A percentile compares a stretch with the other conserved stretches of the same genome.
phyloP scores from a whole-genome alignment of 2,329 filamentous ascomycete species.

The Neofusicoccum sp. region DNA sequence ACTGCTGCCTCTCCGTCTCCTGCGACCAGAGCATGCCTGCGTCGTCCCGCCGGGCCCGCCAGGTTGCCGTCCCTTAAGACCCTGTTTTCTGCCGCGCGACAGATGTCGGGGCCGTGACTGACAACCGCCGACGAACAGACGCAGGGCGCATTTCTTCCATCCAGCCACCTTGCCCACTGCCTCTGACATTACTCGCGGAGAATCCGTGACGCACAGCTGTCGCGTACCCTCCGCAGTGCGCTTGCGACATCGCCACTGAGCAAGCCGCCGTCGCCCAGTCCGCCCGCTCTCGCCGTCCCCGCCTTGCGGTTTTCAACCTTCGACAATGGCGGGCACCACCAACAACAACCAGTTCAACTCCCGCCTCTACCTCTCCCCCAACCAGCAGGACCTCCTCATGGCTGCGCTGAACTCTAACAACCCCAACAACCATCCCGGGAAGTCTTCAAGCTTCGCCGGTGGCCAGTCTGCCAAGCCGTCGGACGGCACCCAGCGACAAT shows the following conservation, averaged over 20 bases:
- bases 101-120: not conserved
- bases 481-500: conserved; percentile 32
- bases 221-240: not conserved
- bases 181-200: not conserved
- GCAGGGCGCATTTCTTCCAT: conserved; percentile 7
- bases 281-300: not conserved
- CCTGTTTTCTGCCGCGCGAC: not conserved
- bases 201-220: not conserved
- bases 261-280: not conserved
- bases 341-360: conserved; percentile 45
- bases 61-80: not conserved
- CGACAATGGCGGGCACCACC: conserved; percentile 38
- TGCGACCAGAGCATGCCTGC: not conserved
- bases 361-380: conserved; percentile 48
- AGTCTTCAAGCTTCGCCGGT: conserved; percentile 32
- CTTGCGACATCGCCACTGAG: not conserved
- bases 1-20: not conserved
- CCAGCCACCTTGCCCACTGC: conserved; percentile 1
- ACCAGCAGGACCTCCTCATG: conserved; percentile 52
- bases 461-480: conserved; percentile 26
- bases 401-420: conserved; percentile 52
- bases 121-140: not conserved
- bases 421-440: conserved; percentile 29
- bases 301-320: conserved; percentile 20
- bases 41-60: not conserved